A percentile compares a stretch with the other conserved stretches of the same genome.
Conservation (phyloP, 257 asterid genomes). For the Leonotis leonurus region DNA sequence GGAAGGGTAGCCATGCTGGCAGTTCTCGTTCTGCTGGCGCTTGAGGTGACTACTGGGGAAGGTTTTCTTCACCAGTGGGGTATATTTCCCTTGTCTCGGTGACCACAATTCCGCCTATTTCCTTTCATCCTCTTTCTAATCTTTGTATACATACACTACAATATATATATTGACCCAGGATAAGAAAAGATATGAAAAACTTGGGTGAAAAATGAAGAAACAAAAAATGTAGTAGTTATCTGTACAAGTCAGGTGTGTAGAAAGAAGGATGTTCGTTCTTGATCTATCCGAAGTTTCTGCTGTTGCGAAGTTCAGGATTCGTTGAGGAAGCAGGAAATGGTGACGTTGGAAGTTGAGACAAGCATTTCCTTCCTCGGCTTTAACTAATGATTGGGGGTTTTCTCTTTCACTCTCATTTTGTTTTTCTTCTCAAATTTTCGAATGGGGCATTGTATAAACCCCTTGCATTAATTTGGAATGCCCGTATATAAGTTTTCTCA, state of each 20-base stretch:
- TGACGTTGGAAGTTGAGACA: too few relatives aligned
- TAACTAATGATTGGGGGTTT: neutral
- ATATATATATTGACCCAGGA: slow-evolving; percentile 8
- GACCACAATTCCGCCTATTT: slow-evolving; percentile 9
- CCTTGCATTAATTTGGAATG: too few relatives aligned
- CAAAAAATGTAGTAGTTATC: neutral
- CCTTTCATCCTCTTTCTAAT: neutral
- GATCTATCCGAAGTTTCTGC: neutral
- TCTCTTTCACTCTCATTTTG: neutral
- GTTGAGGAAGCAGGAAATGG: too few relatives aligned
- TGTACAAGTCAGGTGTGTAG: slow-evolving; percentile 3
- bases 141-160: slow-evolving; percentile 6
- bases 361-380: neutral
- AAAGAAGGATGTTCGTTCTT: neutral
- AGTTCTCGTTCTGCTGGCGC: slow-evolving; percentile 66
- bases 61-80: slow-evolving; percentile 98
- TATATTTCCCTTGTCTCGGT: slow-evolving; percentile 57
- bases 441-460: neutral
- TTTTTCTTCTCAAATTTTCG: slow-evolving; percentile 1
- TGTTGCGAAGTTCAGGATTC: neutral
- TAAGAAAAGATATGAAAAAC: slow-evolving; percentile 4
- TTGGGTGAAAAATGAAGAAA: slow-evolving; percentile 17
- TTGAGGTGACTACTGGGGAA: slow-evolving; percentile 91
- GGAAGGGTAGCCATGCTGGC: slow-evolving; percentile 99
- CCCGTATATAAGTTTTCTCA: too few relatives aligned